These are phyloP conservation scores for Fusarium neocosmosporiellum DNA, from an alignment of 2,329 filamentous ascomycete genomes.

Conservation along the genomic window DNA sequence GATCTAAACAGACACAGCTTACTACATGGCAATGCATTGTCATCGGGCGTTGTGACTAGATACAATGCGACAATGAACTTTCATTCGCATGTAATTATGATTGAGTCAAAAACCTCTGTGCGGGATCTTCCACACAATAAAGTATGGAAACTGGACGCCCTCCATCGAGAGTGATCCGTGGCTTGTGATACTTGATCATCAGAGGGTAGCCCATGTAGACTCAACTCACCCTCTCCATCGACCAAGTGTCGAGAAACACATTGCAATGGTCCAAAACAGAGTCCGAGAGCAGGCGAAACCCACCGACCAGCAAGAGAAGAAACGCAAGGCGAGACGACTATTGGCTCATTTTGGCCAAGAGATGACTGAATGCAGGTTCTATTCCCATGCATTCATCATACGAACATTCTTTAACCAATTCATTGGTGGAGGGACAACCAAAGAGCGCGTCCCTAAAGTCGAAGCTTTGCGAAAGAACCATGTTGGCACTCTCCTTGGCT, in stretches of 20 bases:
- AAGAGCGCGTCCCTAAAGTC: constrained; percentile 35
- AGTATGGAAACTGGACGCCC: background rate
- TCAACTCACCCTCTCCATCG: background rate
- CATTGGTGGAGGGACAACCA: constrained; percentile 20
- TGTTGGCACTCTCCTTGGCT: constrained; percentile 33
- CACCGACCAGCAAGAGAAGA: background rate
- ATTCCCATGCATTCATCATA: constrained; percentile 24
- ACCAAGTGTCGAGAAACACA: background rate
- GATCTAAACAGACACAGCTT: background rate
- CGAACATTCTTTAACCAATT: constrained; percentile 37
- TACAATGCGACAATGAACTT: background rate
- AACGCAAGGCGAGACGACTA: background rate
- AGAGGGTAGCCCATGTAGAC: background rate
- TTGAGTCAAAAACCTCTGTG: background rate
- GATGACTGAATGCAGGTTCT: background rate
- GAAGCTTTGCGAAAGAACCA: constrained; percentile 17
- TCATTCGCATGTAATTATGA: background rate
- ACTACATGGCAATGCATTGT: background rate
- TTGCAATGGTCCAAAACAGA: background rate
- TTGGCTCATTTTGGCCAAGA: background rate
- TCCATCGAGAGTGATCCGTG: background rate
- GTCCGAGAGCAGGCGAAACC: background rate
- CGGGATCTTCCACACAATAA: background rate
- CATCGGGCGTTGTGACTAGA: background rate
- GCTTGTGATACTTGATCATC: background rate